Base-by-base conservation (phyloP, 768 basidiomycete genomes). In the Termitomyces sp. region DNA sequence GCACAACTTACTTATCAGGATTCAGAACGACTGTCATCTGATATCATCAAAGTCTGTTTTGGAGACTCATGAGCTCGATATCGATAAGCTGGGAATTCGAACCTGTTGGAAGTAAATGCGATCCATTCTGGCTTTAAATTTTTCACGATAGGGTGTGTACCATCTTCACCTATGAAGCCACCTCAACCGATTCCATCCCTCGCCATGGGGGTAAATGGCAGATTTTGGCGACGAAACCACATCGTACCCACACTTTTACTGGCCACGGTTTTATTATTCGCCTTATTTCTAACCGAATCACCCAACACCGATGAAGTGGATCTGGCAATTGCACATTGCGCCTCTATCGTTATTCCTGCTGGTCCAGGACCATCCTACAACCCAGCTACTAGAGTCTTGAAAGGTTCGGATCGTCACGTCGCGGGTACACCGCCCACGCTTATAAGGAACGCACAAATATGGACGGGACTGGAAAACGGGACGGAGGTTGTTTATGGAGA, bases 401-500 rank as follows among this genome's bases (percentile, higher is more conserved):
- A n/a, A 30, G 63, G 63, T 33, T 86, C 84, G 16, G 86, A 89
- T 64, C 76, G 87, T 30, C 82, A 76, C 59, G 82, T 76, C 7
- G 67, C 67, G 0, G 87, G 83, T 0, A 87, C 89, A 1, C 65
- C 65, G 4, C 68, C 85, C 1, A 75, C 79, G 1, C 72, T 86
- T 27, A 76, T 94, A 33, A 78, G 73, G 57, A 91, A 93, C 67
- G 89, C 85, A 10, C 84, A 81, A 5, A 80, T 93, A 30, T 94
- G 92, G 92, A 91, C 91, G 3, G 92, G 90, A 0, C 70, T 73
- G 8, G 62, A 77, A 10, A 73, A 80, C 33, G 90, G 89, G 0
- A 72, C 71, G 5, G 81, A 88, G 61, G 66, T 86, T 8, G 61
- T 87, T 10, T 71, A 72, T n/a, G 85, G 84, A 0, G 84, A 86